Evolutionary conservation across 2,329 filamentous ascomycete species (phyloP), one percentile per base, ranked within the genome.

Genomic region (Aspergillus hiratsukae): DNA sequence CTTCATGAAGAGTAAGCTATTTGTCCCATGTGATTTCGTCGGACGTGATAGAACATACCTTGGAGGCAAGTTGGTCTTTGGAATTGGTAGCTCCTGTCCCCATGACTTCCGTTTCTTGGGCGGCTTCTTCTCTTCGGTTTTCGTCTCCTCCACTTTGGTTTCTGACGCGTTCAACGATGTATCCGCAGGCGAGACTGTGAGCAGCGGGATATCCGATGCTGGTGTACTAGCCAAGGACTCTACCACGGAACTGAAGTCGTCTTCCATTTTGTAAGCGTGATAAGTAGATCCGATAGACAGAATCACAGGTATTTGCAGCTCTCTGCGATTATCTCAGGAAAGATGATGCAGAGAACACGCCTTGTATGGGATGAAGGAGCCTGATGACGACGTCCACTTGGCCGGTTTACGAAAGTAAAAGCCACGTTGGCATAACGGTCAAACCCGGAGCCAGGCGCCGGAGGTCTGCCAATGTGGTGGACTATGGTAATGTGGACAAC

Each of bases 71-170:
- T 93, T 95, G 31, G 94, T 97, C 83, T 97, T 97, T 46, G 94
- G 94, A 71, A 95, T 90, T 19, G 94, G 94, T 43, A 97, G 86
- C 73, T 96, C 90, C 76, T 99, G 94, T 51, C 94, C 94, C 94
- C 94, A 99, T 50, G 94, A 97, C 79, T 97, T 99, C 69, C 94
- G 83, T 85, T 97, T 97, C 85, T 97, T 97, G 37, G 82, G 78
- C 1, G 83, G 81, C 79, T 90, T 94, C 81, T 89, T 90, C 58
- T 76, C 74, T 49, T 87, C 83, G 0, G 73, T 46, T 59, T 64
- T 70, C 40, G 41, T 61, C 27, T 63, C 58, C 27, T 65, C 56
- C 8, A 52, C 53, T 56, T 67, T 68, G 2, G 62, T 56, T 21
- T 67, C 65, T 1, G 69, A 61, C 3, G 64, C 56, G 3, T 72